Evolutionary conservation across 1,284 basidiomycete genomes (phyloP), one percentile per base, ranked within the genome.

Genomic region (Papiliotrema terrestris): DNA sequence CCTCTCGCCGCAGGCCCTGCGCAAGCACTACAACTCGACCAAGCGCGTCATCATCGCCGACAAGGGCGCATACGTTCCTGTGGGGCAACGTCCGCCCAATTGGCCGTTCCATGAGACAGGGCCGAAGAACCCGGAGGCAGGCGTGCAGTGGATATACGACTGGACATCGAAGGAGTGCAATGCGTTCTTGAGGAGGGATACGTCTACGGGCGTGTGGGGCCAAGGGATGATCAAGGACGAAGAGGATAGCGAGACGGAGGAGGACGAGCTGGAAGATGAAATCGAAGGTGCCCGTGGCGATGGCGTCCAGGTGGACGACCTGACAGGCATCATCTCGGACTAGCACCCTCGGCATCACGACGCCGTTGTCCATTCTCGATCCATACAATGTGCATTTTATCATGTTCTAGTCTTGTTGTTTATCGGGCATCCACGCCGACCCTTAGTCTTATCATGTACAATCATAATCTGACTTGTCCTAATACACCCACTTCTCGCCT

Each of bases 401-500:
- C 39, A 32, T 32, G 11, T 32, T 17, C 39, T 41, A 17, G 17
- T 22, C 17, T 22, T 22, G 39, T 22, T 22, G 20, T 41, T 5
- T 6, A 17, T 17, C 39, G 4, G 15, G 5, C 6, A 5, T 5
- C 39, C 39, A 17, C 39, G 39, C 39, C 17, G 8, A 5, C 15
- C 15, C 39, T 41, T 22, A 8, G 20, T 15, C 39, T 22, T 5
- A 17, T 4, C 8, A 41, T 41, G 39, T 41, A 17, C 17, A 41
- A n/a, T 6, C 39, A 41, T 15, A 22, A 6, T 41, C 39, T 41
- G 17, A 17, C 29, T 32, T 32, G 29, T 32, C 43, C 23, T 26
- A 49, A 38, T 37, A 38, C 17, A 49, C 36, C 68, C 68, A 70
- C 14, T 51, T 38, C 29, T 32, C 29, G 13, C 68, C 68, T 41